Conservation (phyloP, 768 basidiomycete genomes). For the Obba rivulosa region DNA sequence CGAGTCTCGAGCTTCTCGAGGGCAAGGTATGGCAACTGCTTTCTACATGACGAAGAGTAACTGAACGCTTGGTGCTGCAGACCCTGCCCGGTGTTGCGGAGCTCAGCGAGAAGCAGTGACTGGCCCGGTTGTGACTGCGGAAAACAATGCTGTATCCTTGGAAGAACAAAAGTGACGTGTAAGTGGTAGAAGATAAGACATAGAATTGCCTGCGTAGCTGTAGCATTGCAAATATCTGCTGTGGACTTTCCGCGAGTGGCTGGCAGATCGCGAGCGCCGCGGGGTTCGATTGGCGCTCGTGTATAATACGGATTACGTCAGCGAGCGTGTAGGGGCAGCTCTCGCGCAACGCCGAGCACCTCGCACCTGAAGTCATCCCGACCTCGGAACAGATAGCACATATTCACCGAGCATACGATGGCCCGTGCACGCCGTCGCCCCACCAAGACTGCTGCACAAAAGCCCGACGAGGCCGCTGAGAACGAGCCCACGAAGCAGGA, state of each 20-base stretch:
- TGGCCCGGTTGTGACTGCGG: conserved; percentile 8
- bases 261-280: too few relatives aligned
- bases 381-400: too few relatives aligned
- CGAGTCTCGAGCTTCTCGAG: conserved; percentile 92
- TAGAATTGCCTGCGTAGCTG: too few relatives aligned
- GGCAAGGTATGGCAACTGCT: conserved; percentile 65
- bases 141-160: conserved; percentile 12
- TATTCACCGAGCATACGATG: conserved; percentile 24
- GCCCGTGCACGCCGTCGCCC: conserved; percentile 39
- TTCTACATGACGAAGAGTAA: background rate
- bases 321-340: too few relatives aligned
- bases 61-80: conserved; percentile 34
- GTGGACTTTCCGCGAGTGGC: too few relatives aligned
- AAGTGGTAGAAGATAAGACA: too few relatives aligned
- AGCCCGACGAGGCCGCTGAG: conserved; percentile 8
- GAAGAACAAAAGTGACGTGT: background rate
- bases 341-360: too few relatives aligned
- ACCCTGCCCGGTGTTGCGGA: conserved; percentile 88
- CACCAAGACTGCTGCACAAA: conserved; percentile 9
- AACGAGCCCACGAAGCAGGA: conserved; percentile 7
- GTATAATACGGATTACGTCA: too few relatives aligned
- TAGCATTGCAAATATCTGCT: too few relatives aligned
- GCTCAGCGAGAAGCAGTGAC: conserved; percentile 68
- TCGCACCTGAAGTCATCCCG: too few relatives aligned
- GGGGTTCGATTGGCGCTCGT: too few relatives aligned